Base-by-base conservation (phyloP, 2,329 filamentous ascomycete species). In the Alternaria gaisen region DNA sequence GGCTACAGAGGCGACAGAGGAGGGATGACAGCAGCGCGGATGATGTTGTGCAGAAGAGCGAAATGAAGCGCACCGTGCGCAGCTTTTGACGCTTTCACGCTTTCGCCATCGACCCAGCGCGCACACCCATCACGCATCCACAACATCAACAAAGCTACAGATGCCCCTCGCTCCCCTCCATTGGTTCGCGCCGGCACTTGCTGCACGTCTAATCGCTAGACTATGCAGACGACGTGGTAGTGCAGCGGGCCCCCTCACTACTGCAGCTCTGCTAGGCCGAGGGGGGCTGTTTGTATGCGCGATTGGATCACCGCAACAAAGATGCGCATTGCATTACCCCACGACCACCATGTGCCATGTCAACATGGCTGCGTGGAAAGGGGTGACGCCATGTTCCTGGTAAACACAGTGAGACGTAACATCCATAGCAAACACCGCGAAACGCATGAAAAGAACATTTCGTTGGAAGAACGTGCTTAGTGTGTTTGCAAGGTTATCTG, bases 31-130 rank as follows among this genome's bases (percentile, higher is more conserved):
- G 68, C 55, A 64, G 64, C 57, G 53, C 54, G 58, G 65, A 56
- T 64, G 66, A 68, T 75, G 70, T 72, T 73, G 72, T 73, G 73
- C 68, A 71, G 68, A 56, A 40, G 58, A 58, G 48, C 52, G 61
- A 62, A 58, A 62, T 64, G 61, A 64, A 24, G 41, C 36, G 55
- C 24, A 41, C 54, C 61, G 61, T 59, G 58, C 56, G 43, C 28
- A 4, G 11, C 58, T 28, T 58, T 51, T 46, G 51, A 53, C 56
- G 60, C 57, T 51, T 63, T 50, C 42, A 44, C 59, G 53, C 53
- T 47, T 48, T 44, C 53, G 42, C 48, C 48, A 43, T 32, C 43
- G 48, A 57, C 38, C 47, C 53, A 57, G 46, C 41, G 41, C 58
- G 54, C 57, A 34, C 22, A 36, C 46, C 46, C 46, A 48, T 48